phyloP scores from a whole-genome alignment of 345 rosid species.

The Ailanthus altissimus region DNA sequence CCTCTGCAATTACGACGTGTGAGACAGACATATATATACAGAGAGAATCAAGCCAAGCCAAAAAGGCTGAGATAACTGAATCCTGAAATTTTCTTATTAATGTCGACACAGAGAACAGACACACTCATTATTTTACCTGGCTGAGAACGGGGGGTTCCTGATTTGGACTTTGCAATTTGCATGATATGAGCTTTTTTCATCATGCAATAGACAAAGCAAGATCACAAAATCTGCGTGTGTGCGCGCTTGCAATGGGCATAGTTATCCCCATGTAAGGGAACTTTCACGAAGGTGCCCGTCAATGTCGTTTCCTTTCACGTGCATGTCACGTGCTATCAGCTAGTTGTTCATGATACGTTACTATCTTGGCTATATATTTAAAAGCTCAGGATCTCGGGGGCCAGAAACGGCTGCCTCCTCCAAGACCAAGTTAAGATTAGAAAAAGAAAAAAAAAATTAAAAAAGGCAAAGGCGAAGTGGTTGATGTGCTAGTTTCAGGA shows the following conservation, averaged over 20 bases:
- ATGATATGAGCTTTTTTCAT: not conserved
- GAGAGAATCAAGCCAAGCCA: not conserved
- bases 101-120: not conserved
- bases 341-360: constrained; percentile 13
- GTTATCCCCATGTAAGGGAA: constrained; percentile 14
- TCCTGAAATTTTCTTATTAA: constrained; percentile 2
- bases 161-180: not conserved
- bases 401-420: not conserved
- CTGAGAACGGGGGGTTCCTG: not conserved
- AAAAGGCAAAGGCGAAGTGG: not conserved
- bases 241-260: constrained; percentile 13
- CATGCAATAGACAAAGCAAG: constrained; percentile 15
- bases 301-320: constrained; percentile 26
- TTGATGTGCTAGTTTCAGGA: not conserved
- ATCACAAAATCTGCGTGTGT: constrained; percentile 12
- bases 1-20: not conserved
- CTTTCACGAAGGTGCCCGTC: constrained; percentile 18
- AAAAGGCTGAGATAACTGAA: not conserved
- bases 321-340: constrained; percentile 29
- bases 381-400: not conserved
- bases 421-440: not conserved
- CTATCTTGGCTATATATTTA: not conserved
- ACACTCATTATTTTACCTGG: not conserved
- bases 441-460: not conserved
- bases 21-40: not conserved